A percentile compares a stretch with the other conserved stretches of the same genome.
These are phyloP conservation scores for Mucor irregularis DNA, from an alignment of 371 early-diverging fungal genomes.

Conservation along the genomic window DNA sequence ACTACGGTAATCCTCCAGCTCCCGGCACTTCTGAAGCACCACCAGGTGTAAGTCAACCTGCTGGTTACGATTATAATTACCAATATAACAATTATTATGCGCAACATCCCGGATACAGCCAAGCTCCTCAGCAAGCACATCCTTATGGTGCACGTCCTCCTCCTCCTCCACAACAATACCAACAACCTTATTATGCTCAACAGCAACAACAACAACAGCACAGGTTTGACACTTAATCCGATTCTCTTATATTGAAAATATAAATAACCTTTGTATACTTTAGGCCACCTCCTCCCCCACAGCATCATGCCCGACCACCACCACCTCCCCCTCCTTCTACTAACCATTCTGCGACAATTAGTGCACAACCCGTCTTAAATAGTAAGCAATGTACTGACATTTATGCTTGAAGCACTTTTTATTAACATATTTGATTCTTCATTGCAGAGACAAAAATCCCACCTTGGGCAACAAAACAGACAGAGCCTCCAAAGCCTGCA, in stretches of 20 bases:
- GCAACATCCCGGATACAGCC: too few species aligned
- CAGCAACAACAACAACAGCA: slow-evolving; percentile 8
- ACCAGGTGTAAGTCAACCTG: too few species aligned
- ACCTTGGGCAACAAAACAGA: slow-evolving; percentile 18
- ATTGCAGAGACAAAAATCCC: slow-evolving; percentile 7
- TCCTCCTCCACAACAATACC: slow-evolving; percentile 9
- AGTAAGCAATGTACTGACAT: slow-evolving; percentile 1
- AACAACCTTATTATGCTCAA: slow-evolving; percentile 8
- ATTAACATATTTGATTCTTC: background rate
- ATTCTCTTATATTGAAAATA: too few species aligned
- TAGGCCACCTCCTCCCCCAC: too few species aligned
- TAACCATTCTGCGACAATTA: background rate
- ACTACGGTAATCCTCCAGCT: too few species aligned
- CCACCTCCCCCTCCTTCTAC: slow-evolving; percentile 5
- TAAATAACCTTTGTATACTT: too few species aligned
- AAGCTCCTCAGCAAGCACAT: too few species aligned
- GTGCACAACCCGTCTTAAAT: slow-evolving; percentile 4
- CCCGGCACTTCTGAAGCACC: background rate
- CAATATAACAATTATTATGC: too few species aligned
- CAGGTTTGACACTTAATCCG: too few species aligned
- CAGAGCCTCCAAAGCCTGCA: background rate
- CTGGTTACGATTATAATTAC: too few species aligned
- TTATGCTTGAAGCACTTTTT: background rate
- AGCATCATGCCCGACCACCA: too few species aligned
- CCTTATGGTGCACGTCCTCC: too few species aligned